These are phyloP conservation scores for Tetracladium maxilliforme DNA, from an alignment of 2,329 filamentous ascomycete genomes.

Conservation along the genomic window DNA sequence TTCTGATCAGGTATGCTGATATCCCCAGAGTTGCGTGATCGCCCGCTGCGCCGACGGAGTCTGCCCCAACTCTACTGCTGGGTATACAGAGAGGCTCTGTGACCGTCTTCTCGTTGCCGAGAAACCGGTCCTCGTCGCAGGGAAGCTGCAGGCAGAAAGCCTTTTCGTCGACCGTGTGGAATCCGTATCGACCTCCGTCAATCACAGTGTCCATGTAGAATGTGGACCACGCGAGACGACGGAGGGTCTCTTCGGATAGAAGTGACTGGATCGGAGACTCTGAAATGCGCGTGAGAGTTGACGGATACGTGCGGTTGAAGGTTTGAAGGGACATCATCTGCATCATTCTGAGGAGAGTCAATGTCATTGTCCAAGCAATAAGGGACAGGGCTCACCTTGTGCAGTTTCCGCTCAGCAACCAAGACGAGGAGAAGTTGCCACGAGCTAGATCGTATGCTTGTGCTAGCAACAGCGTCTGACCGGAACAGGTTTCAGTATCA, in stretches of 20 bases:
- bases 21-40: conserved; percentile 4
- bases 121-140: conserved; percentile 5
- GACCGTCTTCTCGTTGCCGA: conserved; percentile 1
- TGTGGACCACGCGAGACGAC: conserved; percentile 5
- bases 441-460: conserved; percentile 6
- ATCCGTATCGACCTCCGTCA: conserved; percentile 6
- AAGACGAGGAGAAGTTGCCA: conserved; percentile 5
- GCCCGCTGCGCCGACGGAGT: no score
- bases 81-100: conserved; percentile 2
- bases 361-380: background rate
- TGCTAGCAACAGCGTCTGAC: conserved; percentile 4
- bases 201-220: conserved; percentile 5
- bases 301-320: conserved; percentile 5
- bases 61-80: background rate
- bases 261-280: no score
- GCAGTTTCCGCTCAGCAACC: conserved; percentile 5
- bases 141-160: conserved; percentile 5
- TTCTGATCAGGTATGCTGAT: conserved; percentile 4
- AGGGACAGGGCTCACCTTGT: conserved; percentile 2
- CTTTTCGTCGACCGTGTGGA: conserved; percentile 5
- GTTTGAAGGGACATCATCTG: conserved; percentile 6
- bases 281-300: conserved; percentile 2
- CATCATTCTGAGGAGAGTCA: conserved; percentile 3
- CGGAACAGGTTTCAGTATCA: background rate
- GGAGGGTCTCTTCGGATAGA: conserved; percentile 5